A percentile compares a stretch with the other conserved stretches of the same genome.
Evolutionary conservation across 192 early-diverging fungal genomes (phyloP).

Genomic region (Coemansia sp.): DNA sequence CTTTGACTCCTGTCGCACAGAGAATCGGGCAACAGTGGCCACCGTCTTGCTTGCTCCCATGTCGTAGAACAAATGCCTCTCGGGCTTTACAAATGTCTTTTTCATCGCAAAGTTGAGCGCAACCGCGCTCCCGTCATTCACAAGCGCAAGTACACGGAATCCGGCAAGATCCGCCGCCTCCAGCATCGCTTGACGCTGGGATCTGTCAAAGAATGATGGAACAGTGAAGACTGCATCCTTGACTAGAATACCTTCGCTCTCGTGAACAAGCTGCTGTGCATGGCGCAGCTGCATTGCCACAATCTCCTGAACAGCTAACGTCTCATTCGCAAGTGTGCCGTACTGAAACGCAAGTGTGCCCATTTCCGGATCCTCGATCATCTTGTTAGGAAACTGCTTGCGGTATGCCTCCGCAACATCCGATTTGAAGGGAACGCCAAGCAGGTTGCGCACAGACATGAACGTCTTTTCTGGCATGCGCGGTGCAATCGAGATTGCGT

Average conservation of each 20-base stretch:
- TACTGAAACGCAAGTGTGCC: conserved; percentile 72
- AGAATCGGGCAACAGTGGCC: conserved; percentile 84
- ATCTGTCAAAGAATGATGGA: conserved; percentile 86
- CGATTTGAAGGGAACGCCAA: conserved; percentile 79
- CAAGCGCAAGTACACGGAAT: conserved; percentile 75
- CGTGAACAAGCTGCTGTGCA: conserved; percentile 81
- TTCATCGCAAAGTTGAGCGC: conserved; percentile 91
- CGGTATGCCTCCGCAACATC: conserved; percentile 69
- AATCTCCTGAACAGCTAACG: conserved; percentile 81
- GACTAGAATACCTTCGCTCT: conserved; percentile 71
- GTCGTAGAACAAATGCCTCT: conserved; percentile 93
- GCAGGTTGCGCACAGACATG: conserved; percentile 78
- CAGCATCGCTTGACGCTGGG: conserved; percentile 87
- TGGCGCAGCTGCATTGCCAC: conserved; percentile 92
- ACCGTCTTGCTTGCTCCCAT: conserved; percentile 95
- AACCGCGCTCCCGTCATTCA: conserved; percentile 95
- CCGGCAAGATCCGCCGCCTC: conserved; percentile 93
- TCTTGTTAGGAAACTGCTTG: conserved; percentile 71
- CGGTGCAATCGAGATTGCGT: conserved; percentile 63
- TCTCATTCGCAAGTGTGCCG: conserved; percentile 53
- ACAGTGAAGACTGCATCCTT: conserved; percentile 93
- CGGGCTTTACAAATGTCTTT: conserved; percentile 62
- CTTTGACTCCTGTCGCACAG: conserved; percentile 57
- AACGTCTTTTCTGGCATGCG: conserved; percentile 74
- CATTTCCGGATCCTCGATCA: conserved; percentile 69